These are phyloP conservation scores for Yamadazyma aaseri DNA, from an alignment of 1,139 yeast genomes.

Conservation along the genomic window DNA sequence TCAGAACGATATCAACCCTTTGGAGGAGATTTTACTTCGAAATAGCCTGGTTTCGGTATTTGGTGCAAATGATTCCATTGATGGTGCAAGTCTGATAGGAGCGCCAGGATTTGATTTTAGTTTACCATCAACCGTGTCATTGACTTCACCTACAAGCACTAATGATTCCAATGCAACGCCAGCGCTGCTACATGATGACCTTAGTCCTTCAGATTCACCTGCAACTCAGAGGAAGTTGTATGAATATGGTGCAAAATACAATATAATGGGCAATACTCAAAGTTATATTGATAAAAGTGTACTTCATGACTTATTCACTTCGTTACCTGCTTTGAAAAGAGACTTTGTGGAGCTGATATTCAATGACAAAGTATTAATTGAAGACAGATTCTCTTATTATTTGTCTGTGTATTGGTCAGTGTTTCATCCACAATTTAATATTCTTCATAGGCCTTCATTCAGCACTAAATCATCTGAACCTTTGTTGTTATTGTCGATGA, in stretches of 20 bases:
- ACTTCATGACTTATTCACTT: constrained; percentile 15
- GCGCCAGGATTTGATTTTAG: constrained; percentile 9
- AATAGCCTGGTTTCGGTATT: constrained; percentile 7
- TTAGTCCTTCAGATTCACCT: constrained; percentile 15
- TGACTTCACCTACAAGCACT: constrained; percentile 38
- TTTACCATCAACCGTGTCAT: constrained; percentile 23
- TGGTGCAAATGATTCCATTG: neutral
- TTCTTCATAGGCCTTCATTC: constrained; percentile 64
- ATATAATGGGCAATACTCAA: constrained; percentile 26
- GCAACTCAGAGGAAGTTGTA: constrained; percentile 10
- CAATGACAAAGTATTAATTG: constrained; percentile 19
- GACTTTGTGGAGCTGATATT: constrained; percentile 22
- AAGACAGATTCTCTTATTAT: constrained; percentile 35
- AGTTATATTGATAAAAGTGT: constrained; percentile 26
- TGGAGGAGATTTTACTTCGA: constrained; percentile 34
- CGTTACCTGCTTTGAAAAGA: constrained; percentile 18
- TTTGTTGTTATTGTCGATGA: constrained; percentile 55
- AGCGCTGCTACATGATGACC: constrained; percentile 15
- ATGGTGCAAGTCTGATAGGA: neutral
- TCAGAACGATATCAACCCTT: constrained; percentile 37
- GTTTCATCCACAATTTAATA: constrained; percentile 62
- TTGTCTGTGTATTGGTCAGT: constrained; percentile 51
- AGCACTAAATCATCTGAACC: constrained; percentile 53
- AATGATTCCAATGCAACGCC: constrained; percentile 33
- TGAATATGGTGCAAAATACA: constrained; percentile 18